Conservation (phyloP, 345 rosid genomes). For the Adansonia digitata region DNA sequence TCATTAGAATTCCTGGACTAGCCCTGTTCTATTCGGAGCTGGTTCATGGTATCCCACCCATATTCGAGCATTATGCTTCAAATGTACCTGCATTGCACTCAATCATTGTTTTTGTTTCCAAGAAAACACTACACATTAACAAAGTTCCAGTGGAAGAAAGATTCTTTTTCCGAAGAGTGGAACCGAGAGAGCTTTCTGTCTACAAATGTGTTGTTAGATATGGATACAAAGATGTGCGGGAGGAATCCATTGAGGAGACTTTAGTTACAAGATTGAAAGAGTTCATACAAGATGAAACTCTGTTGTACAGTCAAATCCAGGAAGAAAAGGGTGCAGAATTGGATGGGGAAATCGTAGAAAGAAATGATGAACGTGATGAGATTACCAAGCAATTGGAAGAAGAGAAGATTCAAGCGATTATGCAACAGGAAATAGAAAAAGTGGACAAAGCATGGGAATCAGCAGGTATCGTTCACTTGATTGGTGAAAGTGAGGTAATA, state of each 20-base stretch:
- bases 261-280: conserved; percentile 30
- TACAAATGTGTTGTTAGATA: conserved; percentile 39
- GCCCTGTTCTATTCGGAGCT: conserved; percentile 44
- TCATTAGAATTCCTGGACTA: conserved; percentile 33
- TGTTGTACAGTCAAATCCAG: neutral
- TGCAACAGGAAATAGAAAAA: conserved; percentile 23
- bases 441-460: conserved; percentile 34
- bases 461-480: conserved; percentile 40
- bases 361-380: neutral
- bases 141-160: conserved; percentile 33
- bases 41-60: conserved; percentile 38
- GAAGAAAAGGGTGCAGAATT: neutral
- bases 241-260: conserved; percentile 26
- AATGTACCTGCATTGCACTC: conserved; percentile 39
- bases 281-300: conserved; percentile 20
- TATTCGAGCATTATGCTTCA: conserved; percentile 37
- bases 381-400: neutral
- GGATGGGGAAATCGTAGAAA: neutral
- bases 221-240: conserved; percentile 35
- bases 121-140: conserved; percentile 36
- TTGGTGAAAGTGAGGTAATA: conserved; percentile 43
- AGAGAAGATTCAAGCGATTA: conserved; percentile 10
- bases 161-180: conserved; percentile 34
- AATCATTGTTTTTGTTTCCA: conserved; percentile 37
- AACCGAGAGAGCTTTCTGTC: conserved; percentile 24